A percentile compares a stretch with the other conserved stretches of the same genome.
These are phyloP conservation scores for Pisolithus orientalis DNA, from an alignment of 768 basidiomycete genomes.

Conservation along the genomic window DNA sequence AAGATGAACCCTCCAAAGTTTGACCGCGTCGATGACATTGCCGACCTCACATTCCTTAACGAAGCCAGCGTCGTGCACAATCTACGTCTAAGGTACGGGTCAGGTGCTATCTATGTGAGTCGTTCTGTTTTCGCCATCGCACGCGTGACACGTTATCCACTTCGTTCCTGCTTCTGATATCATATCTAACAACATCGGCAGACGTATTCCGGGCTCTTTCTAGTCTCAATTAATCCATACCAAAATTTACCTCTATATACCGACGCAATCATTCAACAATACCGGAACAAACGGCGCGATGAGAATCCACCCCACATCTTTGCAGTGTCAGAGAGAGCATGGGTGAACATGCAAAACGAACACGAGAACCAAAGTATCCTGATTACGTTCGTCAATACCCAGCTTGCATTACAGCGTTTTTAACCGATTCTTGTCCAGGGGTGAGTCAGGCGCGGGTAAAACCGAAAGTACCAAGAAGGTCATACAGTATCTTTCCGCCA, in stretches of 20 bases:
- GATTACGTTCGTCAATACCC: constrained; percentile 70
- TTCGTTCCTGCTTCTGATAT: not conserved
- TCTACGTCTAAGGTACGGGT: constrained; percentile 83
- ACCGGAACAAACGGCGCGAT: constrained; percentile 79
- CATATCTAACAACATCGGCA: constrained; percentile 27
- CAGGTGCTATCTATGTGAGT: constrained; percentile 88
- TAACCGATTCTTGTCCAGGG: constrained; percentile 42
- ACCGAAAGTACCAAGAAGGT: constrained; percentile 99
- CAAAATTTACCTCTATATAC: constrained; percentile 88
- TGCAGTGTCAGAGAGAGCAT: constrained; percentile 94
- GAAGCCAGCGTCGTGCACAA: constrained; percentile 99
- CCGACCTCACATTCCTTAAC: constrained; percentile 94
- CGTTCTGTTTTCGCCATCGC: not conserved
- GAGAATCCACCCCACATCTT: constrained; percentile 97
- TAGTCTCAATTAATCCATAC: constrained; percentile 98
- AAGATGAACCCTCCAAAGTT: constrained; percentile 99
- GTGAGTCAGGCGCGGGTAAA: constrained; percentile 98
- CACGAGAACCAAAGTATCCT: constrained; percentile 96
- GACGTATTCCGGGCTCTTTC: constrained; percentile 95
- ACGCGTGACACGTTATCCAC: not conserved
- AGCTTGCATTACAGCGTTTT: not conserved
- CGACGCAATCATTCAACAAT: constrained; percentile 81
- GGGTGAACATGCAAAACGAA: constrained; percentile 98
- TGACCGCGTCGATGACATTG: constrained; percentile 95
- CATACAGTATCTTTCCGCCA: constrained; percentile 97